Evolutionary conservation across 148 eudicot genomes (phyloP).

Genomic region (Cornus controversa): DNA sequence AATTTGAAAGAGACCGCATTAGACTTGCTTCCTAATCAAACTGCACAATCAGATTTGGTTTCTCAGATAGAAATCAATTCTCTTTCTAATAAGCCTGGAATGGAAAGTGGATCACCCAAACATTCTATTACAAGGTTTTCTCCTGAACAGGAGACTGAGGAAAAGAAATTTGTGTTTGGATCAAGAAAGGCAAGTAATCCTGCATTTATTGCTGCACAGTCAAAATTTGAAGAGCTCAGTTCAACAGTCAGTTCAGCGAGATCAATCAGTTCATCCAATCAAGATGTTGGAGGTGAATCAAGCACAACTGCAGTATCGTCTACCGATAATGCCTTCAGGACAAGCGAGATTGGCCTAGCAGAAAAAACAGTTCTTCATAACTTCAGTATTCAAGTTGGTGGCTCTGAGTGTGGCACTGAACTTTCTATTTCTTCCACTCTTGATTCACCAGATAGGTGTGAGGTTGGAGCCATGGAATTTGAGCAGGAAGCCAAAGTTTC

Average conservation of each 20-base stretch:
- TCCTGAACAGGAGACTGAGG: constrained; percentile 61
- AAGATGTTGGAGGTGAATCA: constrained; percentile 37
- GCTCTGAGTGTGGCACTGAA: constrained; percentile 90
- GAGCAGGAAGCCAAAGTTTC: constrained; percentile 32
- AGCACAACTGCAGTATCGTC: constrained; percentile 27
- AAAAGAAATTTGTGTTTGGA: constrained; percentile 46
- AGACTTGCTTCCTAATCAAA: constrained; percentile 26
- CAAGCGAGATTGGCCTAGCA: constrained; percentile 27
- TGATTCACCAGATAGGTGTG: constrained; percentile 79
- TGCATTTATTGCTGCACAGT: constrained; percentile 68
- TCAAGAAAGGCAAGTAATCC: constrained; percentile 65
- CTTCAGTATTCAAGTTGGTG: constrained; percentile 38
- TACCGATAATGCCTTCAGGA: constrained; percentile 29
- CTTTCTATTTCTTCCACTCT: constrained; percentile 86
- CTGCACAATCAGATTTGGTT: constrained; percentile 6
- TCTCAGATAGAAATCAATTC: constrained; percentile 22
- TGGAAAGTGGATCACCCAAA: constrained; percentile 44
- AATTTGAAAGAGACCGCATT: constrained; percentile 16
- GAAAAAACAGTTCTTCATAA: constrained; percentile 32
- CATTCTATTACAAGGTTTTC: constrained; percentile 40
- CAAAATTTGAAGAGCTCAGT: constrained; percentile 66
- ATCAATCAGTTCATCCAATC: constrained; percentile 31
- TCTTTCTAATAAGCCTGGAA: constrained; percentile 25
- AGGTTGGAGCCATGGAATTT: constrained; percentile 35
- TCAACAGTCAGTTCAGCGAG: constrained; percentile 34